Base-by-base conservation (phyloP, 2,329 filamentous ascomycete genomes). In the Orbilia javanica region DNA sequence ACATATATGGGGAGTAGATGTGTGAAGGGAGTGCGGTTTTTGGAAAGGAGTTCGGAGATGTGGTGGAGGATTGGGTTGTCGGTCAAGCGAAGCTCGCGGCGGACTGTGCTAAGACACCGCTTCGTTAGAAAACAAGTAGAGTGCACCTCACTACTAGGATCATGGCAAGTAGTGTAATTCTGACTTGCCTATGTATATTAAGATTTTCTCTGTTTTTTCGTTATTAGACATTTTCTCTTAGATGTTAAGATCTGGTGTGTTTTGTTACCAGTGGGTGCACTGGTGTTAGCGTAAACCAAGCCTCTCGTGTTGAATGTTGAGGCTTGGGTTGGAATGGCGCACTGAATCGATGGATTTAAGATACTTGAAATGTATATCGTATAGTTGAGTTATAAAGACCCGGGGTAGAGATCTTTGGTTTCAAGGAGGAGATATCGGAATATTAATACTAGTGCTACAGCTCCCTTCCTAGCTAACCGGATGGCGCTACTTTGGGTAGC, bases 21-120 rank as follows among this genome's bases (percentile, higher is more conserved):
- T 0, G 90, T 92, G 27, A 64, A 75, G 6, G n/a, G 57, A 11
- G 53, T 15, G 8, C 63, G 64, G 44, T 55, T 29, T 55, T 69
- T 75, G 20, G 71, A 63, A 11, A 69, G 20, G 5, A 63, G 53
- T 31, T 68, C 55, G 20, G 71, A 75, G 15, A 69, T 75, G 84
- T 83, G 83, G 82, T 93, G 87, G 20, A 95, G 87, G 48, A 94
- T 87, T 0, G 92, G 92, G 81, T 94, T 94, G 84, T 95, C 92
- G 29, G 88, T 86, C 27, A 92, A 86, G 77, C 93, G 90, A 20
- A 94, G 86, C 82, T 95, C 93, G 80, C 90, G 89, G 52, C 92
- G 89, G 39, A 94, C 71, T 50, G 15, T 25, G 25, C 22, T 75
- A 42, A 46, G 25, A 31, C 10, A 13, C n/a, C 20, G 1, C 0